These are phyloP conservation scores for Hanseniaspora mollemarum DNA, from an alignment of 805 yeast genomes.

Conservation along the genomic window DNA sequence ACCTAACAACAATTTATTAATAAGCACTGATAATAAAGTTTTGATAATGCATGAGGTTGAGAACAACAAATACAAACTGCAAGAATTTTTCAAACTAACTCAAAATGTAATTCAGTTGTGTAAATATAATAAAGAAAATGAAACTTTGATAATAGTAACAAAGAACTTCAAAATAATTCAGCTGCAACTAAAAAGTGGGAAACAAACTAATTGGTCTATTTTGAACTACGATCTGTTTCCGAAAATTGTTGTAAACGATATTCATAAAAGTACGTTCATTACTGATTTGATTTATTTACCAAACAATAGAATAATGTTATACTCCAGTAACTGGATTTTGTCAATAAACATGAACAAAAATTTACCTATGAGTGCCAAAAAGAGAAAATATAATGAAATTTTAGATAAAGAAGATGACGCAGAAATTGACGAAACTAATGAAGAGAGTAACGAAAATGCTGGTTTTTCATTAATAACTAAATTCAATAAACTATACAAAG, in stretches of 20 bases:
- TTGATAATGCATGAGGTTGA: not conserved
- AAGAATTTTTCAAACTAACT: not conserved
- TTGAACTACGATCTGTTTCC: slow-evolving; percentile 11
- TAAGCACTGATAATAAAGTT: not conserved
- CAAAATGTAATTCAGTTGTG: slow-evolving; percentile 6
- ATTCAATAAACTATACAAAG: slow-evolving; percentile 6
- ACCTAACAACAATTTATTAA: slow-evolving; percentile 4
- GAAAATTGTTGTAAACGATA: slow-evolving; percentile 9
- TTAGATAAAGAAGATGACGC: not conserved
- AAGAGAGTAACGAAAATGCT: not conserved
- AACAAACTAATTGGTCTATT: slow-evolving; percentile 13
- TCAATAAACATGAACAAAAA: slow-evolving; percentile 8
- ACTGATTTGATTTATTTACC: slow-evolving; percentile 7
- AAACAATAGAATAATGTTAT: not conserved
- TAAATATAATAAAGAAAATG: not conserved
- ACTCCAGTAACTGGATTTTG: slow-evolving; percentile 13
- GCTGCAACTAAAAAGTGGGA: not conserved
- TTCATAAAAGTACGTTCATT: slow-evolving; percentile 6
- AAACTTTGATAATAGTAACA: slow-evolving; percentile 4
- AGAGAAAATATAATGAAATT: slow-evolving; percentile 13
- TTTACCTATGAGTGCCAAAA: slow-evolving; percentile 13
- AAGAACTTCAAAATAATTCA: slow-evolving; percentile 11
- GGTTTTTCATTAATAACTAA: slow-evolving; percentile 9
- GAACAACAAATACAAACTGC: not conserved
- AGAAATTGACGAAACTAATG: not conserved